phyloP scores from a whole-genome alignment of 2,329 filamentous ascomycete genomes.

The Emergomyces pasteurianus region DNA sequence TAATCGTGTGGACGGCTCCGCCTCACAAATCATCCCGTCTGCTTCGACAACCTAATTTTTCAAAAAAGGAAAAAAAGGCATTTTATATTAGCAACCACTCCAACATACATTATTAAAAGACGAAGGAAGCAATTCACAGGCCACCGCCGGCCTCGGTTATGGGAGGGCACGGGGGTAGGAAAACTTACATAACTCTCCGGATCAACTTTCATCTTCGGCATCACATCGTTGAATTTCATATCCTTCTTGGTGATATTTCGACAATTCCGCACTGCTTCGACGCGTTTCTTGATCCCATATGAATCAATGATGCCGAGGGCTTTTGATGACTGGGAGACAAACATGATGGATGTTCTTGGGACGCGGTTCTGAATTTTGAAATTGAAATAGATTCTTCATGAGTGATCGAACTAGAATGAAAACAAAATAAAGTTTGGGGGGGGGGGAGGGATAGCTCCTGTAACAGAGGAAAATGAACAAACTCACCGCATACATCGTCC shows the following conservation, averaged over 20 bases:
- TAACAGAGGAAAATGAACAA: background rate
- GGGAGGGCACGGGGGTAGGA: background rate
- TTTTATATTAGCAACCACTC: background rate
- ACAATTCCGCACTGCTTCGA: slow-evolving; percentile 70
- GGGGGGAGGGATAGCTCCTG: no score
- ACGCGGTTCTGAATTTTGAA: slow-evolving; percentile 42
- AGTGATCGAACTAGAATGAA: background rate
- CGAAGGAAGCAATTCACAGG: background rate
- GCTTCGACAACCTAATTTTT: slow-evolving; percentile 60
- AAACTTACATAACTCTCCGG: slow-evolving; percentile 63
- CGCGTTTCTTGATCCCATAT: slow-evolving; percentile 65
- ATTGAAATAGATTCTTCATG: background rate
- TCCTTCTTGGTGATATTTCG: slow-evolving; percentile 66
- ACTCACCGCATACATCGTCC: slow-evolving; percentile 67
- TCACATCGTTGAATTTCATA: slow-evolving; percentile 79
- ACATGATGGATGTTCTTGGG: slow-evolving; percentile 63
- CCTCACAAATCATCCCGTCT: slow-evolving; percentile 61
- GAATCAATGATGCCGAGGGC: slow-evolving; percentile 52
- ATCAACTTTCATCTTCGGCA: slow-evolving; percentile 82
- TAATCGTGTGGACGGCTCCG: slow-evolving; percentile 57
- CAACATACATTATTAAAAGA: background rate
- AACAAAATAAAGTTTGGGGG: no score
- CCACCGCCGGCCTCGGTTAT: background rate
- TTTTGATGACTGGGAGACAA: slow-evolving; percentile 66
- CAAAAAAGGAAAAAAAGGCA: background rate